Percentiles rank a stretch among this genome's conserved stretches.
Conservation (phyloP, 768 basidiomycete species). For the Agaricus sinodeliciosus region DNA sequence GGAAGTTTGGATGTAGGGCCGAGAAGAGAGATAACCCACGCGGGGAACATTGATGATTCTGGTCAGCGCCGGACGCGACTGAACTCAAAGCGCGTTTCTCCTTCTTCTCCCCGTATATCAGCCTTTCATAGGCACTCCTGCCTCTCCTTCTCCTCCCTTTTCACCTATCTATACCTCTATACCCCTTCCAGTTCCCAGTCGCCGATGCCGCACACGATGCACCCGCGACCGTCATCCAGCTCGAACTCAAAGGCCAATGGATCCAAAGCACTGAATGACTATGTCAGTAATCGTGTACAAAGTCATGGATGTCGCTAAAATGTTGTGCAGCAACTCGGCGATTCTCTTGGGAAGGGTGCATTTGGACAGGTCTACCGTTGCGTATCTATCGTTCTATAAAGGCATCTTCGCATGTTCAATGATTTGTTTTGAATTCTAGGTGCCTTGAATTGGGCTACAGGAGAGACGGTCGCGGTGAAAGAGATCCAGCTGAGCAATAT, state of each 20-base stretch:
- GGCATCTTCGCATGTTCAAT: background rate
- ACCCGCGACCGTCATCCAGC: conserved; percentile 31
- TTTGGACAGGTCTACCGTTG: conserved; percentile 95
- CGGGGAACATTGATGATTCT: conserved; percentile 22
- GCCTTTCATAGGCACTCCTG: conserved; percentile 5
- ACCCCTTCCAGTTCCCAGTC: background rate
- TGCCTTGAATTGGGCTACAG: conserved; percentile 91
- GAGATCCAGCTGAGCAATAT: conserved; percentile 94
- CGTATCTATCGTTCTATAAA: conserved; percentile 24
- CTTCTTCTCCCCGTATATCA: conserved; percentile 8
- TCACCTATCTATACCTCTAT: conserved; percentile 8
- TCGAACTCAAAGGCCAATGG: conserved; percentile 30
- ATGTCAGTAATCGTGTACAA: conserved; percentile 32
- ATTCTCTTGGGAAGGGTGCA: conserved; percentile 93
- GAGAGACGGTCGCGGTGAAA: conserved; percentile 98
- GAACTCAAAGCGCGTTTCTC: conserved; percentile 20
- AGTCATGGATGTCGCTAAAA: conserved; percentile 2
- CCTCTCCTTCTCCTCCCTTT: conserved; percentile 7
- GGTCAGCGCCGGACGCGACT: conserved; percentile 44
- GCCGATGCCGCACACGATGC: conserved; percentile 18
- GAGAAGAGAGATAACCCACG: conserved; percentile 1
- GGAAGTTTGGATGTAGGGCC: conserved; percentile 13
- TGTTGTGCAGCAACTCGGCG: conserved; percentile 78
- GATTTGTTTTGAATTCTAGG: conserved; percentile 33
- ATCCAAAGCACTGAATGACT: conserved; percentile 60